Conservation (phyloP, 805 yeast species). For the Candida saitoana region DNA sequence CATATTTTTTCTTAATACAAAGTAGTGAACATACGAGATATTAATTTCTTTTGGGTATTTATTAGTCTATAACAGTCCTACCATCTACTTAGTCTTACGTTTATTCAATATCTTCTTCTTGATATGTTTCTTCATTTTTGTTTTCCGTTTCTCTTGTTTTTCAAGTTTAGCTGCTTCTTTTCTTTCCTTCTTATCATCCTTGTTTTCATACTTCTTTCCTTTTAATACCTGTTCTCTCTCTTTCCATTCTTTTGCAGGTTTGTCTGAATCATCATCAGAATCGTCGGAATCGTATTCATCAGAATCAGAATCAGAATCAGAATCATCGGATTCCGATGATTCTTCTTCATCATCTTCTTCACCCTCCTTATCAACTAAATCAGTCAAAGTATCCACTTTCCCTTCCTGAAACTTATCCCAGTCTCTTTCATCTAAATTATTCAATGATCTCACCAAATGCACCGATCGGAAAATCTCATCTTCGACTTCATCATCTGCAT, state of each 20-base stretch:
- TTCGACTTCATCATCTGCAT: conserved; percentile 50
- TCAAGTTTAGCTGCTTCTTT: conserved; percentile 32
- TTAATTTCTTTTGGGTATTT: not conserved
- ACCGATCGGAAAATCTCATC: conserved; percentile 86
- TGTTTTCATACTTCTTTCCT: conserved; percentile 66
- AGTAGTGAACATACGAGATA: too few relatives aligned
- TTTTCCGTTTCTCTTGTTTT: conserved; percentile 30
- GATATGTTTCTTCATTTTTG: conserved; percentile 37
- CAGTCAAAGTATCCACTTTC: conserved; percentile 71
- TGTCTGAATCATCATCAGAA: conserved; percentile 24
- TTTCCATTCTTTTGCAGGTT: conserved; percentile 33
- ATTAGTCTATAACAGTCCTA: not conserved
- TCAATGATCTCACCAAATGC: conserved; percentile 72
- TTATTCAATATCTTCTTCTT: conserved; percentile 48
- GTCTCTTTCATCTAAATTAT: conserved; percentile 87
- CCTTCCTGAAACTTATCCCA: conserved; percentile 76
- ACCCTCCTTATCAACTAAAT: conserved; percentile 42
- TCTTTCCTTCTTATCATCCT: conserved; percentile 46
- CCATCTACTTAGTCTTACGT: conserved; percentile 45
- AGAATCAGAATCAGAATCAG: conserved; percentile 18
- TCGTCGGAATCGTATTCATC: conserved; percentile 27
- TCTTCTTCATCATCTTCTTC: conserved; percentile 20
- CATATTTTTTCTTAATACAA: too few relatives aligned
- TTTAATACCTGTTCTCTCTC: conserved; percentile 39
- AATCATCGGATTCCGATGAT: conserved; percentile 26